Evolutionary conservation across 176 grass and related monocot species (phyloP).

Genomic region (Guadua angustifolia): DNA sequence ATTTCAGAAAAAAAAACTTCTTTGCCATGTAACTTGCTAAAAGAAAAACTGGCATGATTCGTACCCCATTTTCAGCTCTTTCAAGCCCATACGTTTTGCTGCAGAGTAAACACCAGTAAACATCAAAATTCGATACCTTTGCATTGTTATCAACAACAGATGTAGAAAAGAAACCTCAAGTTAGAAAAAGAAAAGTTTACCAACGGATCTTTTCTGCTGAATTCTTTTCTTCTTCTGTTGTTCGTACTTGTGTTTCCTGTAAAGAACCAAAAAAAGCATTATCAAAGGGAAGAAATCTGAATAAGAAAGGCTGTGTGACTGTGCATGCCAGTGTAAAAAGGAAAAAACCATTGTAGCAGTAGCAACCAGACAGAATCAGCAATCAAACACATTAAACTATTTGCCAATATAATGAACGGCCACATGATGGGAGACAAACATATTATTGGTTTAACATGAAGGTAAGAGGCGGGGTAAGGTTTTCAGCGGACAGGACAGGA

Average conservation of each 20-base stretch:
- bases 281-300: conserved; percentile 15
- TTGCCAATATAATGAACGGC: neutral
- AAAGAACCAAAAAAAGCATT: conserved; percentile 43
- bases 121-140: conserved; percentile 17
- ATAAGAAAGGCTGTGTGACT: conserved; percentile 16
- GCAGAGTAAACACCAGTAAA: conserved; percentile 41
- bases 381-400: neutral
- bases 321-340: neutral
- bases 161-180: neutral
- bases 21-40: neutral
- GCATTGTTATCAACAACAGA: neutral
- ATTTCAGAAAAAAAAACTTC: neutral
- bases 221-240: conserved; percentile 90
- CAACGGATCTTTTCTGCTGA: conserved; percentile 92
- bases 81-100: conserved; percentile 75
- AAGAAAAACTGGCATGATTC: neutral
- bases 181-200: conserved; percentile 42
- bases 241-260: conserved; percentile 94
- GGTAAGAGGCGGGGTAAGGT: neutral
- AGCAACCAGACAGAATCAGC: neutral
- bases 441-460: neutral
- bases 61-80: conserved; percentile 98
- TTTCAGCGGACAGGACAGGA: neutral
- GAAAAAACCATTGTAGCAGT: neutral
- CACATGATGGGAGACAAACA: neutral